phyloP scores from a whole-genome alignment of 1,284 basidiomycete genomes.

The Bondarzewia mesenterica region DNA sequence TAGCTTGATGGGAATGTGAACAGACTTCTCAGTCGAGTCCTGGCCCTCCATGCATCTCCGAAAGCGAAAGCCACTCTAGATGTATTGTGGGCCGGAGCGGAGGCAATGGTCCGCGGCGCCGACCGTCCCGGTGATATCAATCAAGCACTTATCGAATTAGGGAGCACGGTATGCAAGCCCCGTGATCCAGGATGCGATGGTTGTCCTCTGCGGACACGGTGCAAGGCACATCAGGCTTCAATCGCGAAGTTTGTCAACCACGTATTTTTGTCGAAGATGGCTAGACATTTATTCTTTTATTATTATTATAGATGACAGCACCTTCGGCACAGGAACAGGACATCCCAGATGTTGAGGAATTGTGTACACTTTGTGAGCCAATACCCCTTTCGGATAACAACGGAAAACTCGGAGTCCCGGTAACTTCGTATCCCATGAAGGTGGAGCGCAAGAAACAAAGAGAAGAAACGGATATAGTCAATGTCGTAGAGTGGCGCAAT shows the following conservation, averaged over 20 bases:
- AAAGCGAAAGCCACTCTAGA: slow-evolving; percentile 74
- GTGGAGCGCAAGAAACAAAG: slow-evolving; percentile 76
- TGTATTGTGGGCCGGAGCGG: slow-evolving; percentile 76
- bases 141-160: slow-evolving; percentile 83
- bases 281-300: neutral
- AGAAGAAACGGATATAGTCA: slow-evolving; percentile 82
- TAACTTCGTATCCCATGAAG: slow-evolving; percentile 84
- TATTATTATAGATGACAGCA: neutral
- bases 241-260: slow-evolving; percentile 10
- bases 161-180: slow-evolving; percentile 86
- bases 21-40: slow-evolving; percentile 70
- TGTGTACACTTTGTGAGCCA: slow-evolving; percentile 68
- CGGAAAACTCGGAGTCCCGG: slow-evolving; percentile 19
- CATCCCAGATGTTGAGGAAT: slow-evolving; percentile 61
- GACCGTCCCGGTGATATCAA: slow-evolving; percentile 75
- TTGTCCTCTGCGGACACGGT: slow-evolving; percentile 69
- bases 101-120: slow-evolving; percentile 52
- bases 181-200: slow-evolving; percentile 63
- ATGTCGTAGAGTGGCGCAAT: slow-evolving; percentile 72
- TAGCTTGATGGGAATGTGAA: slow-evolving; percentile 92
- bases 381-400: slow-evolving; percentile 30
- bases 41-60: slow-evolving; percentile 76
- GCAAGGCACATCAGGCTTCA: slow-evolving; percentile 47
- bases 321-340: slow-evolving; percentile 9
- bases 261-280: neutral